A percentile compares a stretch with the other conserved stretches of the same genome.
These are phyloP conservation scores for Colletotrichum scovillei DNA, from an alignment of 2,329 filamentous ascomycete genomes.

Conservation along the genomic window DNA sequence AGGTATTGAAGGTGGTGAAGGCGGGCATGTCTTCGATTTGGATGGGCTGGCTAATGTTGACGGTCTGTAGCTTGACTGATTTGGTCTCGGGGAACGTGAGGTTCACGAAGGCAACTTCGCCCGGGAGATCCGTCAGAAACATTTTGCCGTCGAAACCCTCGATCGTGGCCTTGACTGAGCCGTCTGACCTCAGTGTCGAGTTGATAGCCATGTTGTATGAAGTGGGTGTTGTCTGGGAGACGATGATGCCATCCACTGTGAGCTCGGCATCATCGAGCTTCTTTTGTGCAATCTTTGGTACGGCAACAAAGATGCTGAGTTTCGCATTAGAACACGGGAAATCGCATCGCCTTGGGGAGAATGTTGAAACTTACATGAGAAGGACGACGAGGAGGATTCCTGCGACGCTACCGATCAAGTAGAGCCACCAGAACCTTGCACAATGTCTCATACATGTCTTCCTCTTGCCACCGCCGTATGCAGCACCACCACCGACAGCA, in stretches of 20 bases:
- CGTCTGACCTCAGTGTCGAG: conserved; percentile 64
- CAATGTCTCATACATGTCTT: conserved; percentile 59
- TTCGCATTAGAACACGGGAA: conserved; percentile 14
- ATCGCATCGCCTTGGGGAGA: neutral
- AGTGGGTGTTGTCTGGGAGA: conserved; percentile 57
- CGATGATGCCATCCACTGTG: conserved; percentile 61
- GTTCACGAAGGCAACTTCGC: conserved; percentile 59
- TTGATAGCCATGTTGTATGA: conserved; percentile 65
- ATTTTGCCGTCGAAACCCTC: conserved; percentile 63
- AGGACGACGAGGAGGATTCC: conserved; percentile 67
- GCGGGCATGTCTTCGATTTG: conserved; percentile 58
- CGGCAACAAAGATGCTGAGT: conserved; percentile 64
- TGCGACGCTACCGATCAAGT: conserved; percentile 62
- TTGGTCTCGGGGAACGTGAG: conserved; percentile 64
- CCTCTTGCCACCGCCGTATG: conserved; percentile 44
- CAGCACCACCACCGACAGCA: conserved; percentile 36
- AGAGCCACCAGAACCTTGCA: conserved; percentile 71
- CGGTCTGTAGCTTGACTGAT: conserved; percentile 57
- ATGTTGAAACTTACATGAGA: conserved; percentile 63
- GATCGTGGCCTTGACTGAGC: conserved; percentile 62
- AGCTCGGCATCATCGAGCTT: conserved; percentile 66
- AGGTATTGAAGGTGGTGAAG: conserved; percentile 66
- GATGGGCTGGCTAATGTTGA: conserved; percentile 64
- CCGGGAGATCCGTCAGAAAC: conserved; percentile 62
- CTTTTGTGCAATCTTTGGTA: conserved; percentile 67